Base-by-base conservation (phyloP, 805 yeast genomes). In the Crinitomyces ghanaensis region DNA sequence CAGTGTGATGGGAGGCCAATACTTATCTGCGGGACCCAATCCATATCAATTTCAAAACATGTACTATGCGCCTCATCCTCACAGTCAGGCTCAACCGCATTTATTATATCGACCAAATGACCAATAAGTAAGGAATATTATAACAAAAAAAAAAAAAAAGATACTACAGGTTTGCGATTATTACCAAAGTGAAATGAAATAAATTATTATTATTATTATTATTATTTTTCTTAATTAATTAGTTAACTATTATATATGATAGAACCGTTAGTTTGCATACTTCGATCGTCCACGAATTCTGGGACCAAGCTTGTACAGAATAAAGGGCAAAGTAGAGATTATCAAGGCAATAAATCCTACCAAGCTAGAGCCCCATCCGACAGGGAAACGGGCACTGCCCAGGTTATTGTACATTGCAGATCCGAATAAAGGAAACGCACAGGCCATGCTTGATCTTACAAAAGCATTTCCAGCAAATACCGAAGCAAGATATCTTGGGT, bases 341-440 rank as follows among this genome's bases (percentile, higher is more conserved):
- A 49, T 65, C 19, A 65, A 28, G 3, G 63, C 47, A 27, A 69
- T 43, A 41, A 68, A 67, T 1, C 66, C 75, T 29, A 70, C 47
- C 8, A 71, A 40, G 4, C 69, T 59, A 2, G 67, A 54, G 2
- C 77, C 79, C 77, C 77, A 74, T 3, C 63, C 77, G 11, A 68
- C 71, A 1, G 79, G 78, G 47, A 59, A 74, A 22, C 60, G 62
- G 2, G 54, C 33, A 11, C 46, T 53, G 7, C 51, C 51, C 24
- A 55, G 41, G 5, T 43, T 66, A 34, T 60, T 54, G 49, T 66
- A 79, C 70, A 79, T 64, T 18, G 70, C 68, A 22, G 61, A 48
- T 4, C 80, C 78, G 51, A 79, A 77, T 32, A 79, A 59, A 25
- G 81, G 79, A 60, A 74, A 74, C 2, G 66, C 69, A 40, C 72